These are phyloP conservation scores for Aspergillus nomiae DNA, from an alignment of 2,329 filamentous ascomycete species.

Conservation along the genomic window DNA sequence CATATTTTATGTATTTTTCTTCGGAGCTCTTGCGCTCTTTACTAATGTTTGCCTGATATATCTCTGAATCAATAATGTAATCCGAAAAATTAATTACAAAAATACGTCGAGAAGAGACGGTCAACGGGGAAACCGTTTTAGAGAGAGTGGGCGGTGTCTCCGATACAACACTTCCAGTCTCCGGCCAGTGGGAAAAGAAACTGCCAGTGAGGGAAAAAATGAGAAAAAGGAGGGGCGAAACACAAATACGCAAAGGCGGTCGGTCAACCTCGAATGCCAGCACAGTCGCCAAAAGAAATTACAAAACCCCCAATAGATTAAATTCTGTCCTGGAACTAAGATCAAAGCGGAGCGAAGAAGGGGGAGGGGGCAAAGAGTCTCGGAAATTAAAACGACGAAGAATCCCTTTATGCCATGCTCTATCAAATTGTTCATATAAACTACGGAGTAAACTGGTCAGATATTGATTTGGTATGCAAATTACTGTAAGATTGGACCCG, in stretches of 20 bases:
- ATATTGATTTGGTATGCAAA: not conserved
- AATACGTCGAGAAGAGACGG: not conserved
- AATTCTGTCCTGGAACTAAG: not conserved
- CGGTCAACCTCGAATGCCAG: not conserved
- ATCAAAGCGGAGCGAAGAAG: not conserved
- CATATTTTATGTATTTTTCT: not conserved
- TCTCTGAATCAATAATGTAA: not conserved
- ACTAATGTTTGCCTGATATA: not conserved
- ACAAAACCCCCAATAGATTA: not conserved
- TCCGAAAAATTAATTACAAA: slow-evolving; percentile 7
- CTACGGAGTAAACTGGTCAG: not conserved
- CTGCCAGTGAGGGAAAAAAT: not conserved
- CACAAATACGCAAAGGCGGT: not conserved
- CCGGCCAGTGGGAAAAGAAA: not conserved
- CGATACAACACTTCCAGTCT: not conserved
- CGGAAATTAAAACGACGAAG: not conserved
- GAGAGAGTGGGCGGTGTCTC: not conserved
- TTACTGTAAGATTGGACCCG: not conserved
- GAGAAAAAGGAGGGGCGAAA: not conserved
- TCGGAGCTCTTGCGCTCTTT: not conserved
- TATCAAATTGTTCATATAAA: not conserved
- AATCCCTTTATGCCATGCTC: not conserved
- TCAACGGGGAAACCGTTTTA: not conserved
- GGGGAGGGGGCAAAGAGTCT: not conserved
- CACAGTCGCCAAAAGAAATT: not conserved